Base-by-base conservation (phyloP, 306 rosid species). In the Abrus precatorius region DNA sequence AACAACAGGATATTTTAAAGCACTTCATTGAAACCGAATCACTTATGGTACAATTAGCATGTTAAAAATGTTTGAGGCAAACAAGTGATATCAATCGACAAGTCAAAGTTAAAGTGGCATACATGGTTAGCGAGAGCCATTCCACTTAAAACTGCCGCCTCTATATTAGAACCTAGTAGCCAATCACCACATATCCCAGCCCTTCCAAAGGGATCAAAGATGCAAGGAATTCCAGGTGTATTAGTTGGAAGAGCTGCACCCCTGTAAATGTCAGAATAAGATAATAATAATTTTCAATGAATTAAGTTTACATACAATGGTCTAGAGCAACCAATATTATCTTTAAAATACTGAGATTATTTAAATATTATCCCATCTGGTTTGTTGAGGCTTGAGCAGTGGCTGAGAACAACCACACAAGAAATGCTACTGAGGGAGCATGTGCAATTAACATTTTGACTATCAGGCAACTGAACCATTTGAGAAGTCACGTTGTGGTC, bases 121-220 rank as follows among this genome's bases (percentile, higher is more conserved):
- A 91, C 97, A 63, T 95, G 97, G 84, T 92, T 86, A 53, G 94
- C 94, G 14, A 92, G 89, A 67, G 95, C 89, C 32, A 91, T 93
- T 71, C 99, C 99, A 44, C 98, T 94, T 29, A 92, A 69, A 48
- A 90, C 95, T 60, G 98, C 97, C 12, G 99, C 89, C 84, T 95
- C 99, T 82, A 93, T 32, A 82, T 89, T 91, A 59, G 99, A 95
- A 85, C 99, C 98, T 7, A 94, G 88, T 5, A 94, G 87, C 98
- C 97, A 95, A 81, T 95, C 99, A 70, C 99, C 97, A 30, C 97
- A 95, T 69, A 93, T 90, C 62, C 99, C 99, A 33, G 97, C 95
- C 79, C 99, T 84, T 82, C 97, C 97, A 0, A 49, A 81, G 60
- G 95, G 97, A 81, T 95, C 97, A 85, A 95, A 95, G 84, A 95